These are phyloP conservation scores for Cyclanthera cordifolia DNA, from an alignment of 306 rosid species.

Conservation along the genomic window DNA sequence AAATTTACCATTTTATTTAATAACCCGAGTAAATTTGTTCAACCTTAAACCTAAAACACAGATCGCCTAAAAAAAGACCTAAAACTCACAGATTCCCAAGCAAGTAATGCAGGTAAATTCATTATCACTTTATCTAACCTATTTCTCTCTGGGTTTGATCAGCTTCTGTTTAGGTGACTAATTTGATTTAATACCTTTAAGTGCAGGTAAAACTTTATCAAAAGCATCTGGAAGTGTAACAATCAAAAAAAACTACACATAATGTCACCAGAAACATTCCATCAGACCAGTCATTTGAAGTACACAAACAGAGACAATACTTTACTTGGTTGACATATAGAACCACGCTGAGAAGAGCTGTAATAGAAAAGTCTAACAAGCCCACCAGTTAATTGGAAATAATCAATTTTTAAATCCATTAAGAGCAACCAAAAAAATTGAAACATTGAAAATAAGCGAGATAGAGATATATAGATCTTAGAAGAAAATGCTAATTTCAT, in stretches of 20 bases:
- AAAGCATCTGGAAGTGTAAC: background rate
- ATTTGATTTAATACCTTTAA: too few species aligned
- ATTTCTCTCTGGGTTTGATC: background rate
- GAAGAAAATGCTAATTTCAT: too few species aligned
- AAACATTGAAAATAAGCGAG: too few species aligned
- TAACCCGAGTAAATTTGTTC: background rate
- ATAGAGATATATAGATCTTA: too few species aligned
- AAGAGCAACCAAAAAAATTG: too few species aligned
- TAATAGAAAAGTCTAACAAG: too few species aligned
- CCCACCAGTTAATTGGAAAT: too few species aligned
- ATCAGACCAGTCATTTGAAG: background rate
- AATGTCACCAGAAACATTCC: background rate
- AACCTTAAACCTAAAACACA: background rate
- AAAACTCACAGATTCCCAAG: background rate
- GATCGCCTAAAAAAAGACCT: background rate
- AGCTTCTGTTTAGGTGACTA: background rate
- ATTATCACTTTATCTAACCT: background rate
- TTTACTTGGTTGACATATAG: too few species aligned
- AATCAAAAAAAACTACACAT: background rate
- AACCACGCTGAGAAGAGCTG: too few species aligned
- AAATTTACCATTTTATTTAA: too few species aligned
- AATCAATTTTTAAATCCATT: too few species aligned
- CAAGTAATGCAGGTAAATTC: background rate
- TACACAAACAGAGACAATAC: too few species aligned
- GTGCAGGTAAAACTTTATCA: background rate